Evolutionary conservation across 306 rosid genomes (phyloP), one percentile per base, ranked within the genome.

Genomic region (Biancaea sappan): DNA sequence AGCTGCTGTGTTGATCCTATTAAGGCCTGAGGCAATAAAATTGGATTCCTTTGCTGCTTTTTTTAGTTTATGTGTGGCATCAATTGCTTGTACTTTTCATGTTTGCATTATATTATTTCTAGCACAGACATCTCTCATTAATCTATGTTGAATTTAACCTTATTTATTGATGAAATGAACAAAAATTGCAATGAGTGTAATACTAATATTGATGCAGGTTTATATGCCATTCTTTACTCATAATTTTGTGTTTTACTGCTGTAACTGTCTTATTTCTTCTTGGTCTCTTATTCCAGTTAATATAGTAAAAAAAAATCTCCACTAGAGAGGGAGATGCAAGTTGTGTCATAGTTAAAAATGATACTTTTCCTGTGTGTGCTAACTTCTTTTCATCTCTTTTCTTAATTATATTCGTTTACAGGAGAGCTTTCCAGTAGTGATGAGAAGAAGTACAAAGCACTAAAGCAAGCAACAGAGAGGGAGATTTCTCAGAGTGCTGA

Each of bases 401-500:
- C 63, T 6, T 19, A 18, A 78, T 66, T 56, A 51, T 66, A 32
- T 46, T 2, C 6, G 5, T 34, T 69, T 71, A 59, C 84, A 94
- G 98, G 98, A 43, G 98, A 94, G 73, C 84, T 94, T 84, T 94
- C 98, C 41, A 94, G 98, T 81, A 86, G 96, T 70, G 98, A 94
- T 83, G 98, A 91, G 88, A 94, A 94, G 75, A 94, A 94, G 75
- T 94, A 94, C 74, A 94, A 94, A 80, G 98, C 97, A 29, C 92
- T 94, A 41, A 94, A 94, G 85, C 85, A 97, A 75, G 98, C 98
- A 43, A 94, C 98, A 11, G 98, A 94, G 80, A 88, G 98, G 79
- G 98, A 94, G 87, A 94, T 94, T 82, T 94, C 98, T 81, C 98
- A 94, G 84, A 94, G 98, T 81, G 97, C 98, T 65, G 98, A 94